Conservation (phyloP, 176 grass and related monocot genomes). For the Phoenix roebelenii region DNA sequence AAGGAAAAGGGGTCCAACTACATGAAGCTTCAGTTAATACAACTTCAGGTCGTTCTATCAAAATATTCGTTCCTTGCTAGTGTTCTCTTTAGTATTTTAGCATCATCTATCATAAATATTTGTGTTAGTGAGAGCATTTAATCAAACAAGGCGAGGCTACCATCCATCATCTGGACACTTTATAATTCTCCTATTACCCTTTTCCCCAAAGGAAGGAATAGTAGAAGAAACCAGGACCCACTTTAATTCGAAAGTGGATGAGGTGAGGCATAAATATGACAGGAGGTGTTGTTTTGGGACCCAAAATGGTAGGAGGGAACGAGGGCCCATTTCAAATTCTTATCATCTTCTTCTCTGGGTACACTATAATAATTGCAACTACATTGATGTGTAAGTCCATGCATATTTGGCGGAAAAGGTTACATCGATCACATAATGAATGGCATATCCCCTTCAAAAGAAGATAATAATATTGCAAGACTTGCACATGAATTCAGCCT, state of each 20-base stretch:
- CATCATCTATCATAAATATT: neutral
- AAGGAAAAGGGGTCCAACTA: slow-evolving; percentile 31
- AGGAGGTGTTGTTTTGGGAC: slow-evolving; percentile 32
- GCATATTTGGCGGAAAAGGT: slow-evolving; percentile 23
- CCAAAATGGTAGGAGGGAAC: slow-evolving; percentile 39
- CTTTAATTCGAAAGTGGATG: neutral
- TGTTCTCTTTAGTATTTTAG: slow-evolving; percentile 26
- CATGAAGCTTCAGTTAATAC: slow-evolving; percentile 38
- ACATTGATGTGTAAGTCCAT: slow-evolving; percentile 17
- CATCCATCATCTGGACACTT: too few species aligned
- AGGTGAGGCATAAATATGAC: slow-evolving; percentile 12
- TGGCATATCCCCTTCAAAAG: slow-evolving; percentile 12
- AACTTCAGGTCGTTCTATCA: slow-evolving; percentile 32
- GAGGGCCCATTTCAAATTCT: slow-evolving; percentile 25
- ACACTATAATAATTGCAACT: slow-evolving; percentile 46
- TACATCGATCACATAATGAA: neutral
- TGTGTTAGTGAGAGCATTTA: slow-evolving; percentile 3
- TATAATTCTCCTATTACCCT: too few species aligned
- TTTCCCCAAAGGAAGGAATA: neutral
- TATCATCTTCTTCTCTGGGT: slow-evolving; percentile 32
- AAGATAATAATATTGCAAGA: slow-evolving; percentile 22
- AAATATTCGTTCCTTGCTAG: slow-evolving; percentile 32
- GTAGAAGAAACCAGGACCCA: neutral
- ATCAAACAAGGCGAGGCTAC: too few species aligned
- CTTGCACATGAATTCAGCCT: neutral